Evolutionary conservation across 129 eudicot genomes (phyloP).

Genomic region (Lactuca saligna): DNA sequence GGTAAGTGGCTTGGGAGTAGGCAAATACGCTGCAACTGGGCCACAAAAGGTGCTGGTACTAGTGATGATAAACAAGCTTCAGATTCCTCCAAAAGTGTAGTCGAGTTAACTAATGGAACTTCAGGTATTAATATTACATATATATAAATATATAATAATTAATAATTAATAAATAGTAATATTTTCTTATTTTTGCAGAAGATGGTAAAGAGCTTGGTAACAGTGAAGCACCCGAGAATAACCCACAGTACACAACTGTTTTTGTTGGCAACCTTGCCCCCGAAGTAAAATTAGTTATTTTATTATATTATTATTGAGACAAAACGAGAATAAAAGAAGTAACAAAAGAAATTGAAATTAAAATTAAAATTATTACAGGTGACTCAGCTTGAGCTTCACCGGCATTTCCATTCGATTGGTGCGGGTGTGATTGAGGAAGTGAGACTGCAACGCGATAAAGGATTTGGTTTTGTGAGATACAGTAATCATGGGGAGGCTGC

Average conservation of each 20-base stretch:
- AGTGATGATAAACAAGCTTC: constrained; percentile 72
- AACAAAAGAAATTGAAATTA: no score
- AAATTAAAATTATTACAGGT: constrained; percentile 38
- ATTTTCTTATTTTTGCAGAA: constrained; percentile 44
- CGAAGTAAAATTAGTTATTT: constrained; percentile 42
- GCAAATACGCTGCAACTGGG: constrained; percentile 96
- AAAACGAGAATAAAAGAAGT: no score
- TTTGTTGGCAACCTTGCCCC: constrained; percentile 93
- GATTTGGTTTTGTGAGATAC: constrained; percentile 94
- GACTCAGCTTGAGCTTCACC: constrained; percentile 81
- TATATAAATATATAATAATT: no score
- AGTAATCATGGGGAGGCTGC: constrained; percentile 84
- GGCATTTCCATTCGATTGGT: constrained; percentile 77
- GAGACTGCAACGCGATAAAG: constrained; percentile 89
- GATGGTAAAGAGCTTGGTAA: constrained; percentile 63
- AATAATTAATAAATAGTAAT: no score
- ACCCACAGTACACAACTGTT: constrained; percentile 84
- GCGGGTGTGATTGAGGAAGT: constrained; percentile 91
- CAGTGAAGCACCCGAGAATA: constrained; percentile 80
- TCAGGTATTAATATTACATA: constrained; percentile 45
- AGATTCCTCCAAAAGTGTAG: constrained; percentile 69
- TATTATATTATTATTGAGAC: no score
- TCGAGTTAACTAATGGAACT: constrained; percentile 74
- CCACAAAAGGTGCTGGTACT: constrained; percentile 80
- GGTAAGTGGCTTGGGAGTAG: constrained; percentile 94